Evolutionary conservation across 352 stramenopile species (phyloP).

Genomic region (Globisporangium nodosum): DNA sequence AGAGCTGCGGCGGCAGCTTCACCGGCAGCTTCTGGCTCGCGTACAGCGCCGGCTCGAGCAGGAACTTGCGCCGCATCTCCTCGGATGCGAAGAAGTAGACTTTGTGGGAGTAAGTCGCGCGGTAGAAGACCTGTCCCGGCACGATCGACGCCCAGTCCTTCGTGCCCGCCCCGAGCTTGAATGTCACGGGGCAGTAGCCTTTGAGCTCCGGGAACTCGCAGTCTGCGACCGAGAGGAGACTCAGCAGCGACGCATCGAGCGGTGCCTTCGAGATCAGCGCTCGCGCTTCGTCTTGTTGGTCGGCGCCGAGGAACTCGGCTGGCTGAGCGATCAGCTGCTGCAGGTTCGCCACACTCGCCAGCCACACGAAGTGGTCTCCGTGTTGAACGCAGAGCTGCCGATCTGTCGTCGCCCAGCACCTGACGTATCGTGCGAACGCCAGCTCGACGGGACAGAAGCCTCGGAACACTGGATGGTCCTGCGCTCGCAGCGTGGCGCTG

Average conservation of each 20-base stretch:
- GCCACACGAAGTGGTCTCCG: constrained; percentile 30
- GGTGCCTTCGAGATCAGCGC: constrained; percentile 29
- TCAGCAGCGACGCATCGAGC: constrained; percentile 57
- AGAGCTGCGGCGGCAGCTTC: constrained; percentile 58
- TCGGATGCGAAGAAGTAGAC: constrained; percentile 63
- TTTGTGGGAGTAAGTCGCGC: constrained; percentile 47
- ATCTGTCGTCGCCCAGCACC: constrained; percentile 15
- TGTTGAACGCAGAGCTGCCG: constrained; percentile 44
- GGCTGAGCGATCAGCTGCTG: constrained; percentile 26
- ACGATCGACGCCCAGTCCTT: constrained; percentile 42
- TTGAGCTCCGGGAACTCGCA: constrained; percentile 70
- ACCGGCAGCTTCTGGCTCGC: constrained; percentile 40
- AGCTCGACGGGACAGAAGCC: constrained; percentile 65
- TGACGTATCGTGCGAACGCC: constrained; percentile 23
- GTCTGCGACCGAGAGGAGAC: constrained; percentile 50
- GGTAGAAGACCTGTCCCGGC: constrained; percentile 56
- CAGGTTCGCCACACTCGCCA: constrained; percentile 30
- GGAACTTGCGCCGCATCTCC: constrained; percentile 35
- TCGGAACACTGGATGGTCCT: constrained; percentile 31
- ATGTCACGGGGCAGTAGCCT: constrained; percentile 73
- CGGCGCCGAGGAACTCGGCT: constrained; percentile 26
- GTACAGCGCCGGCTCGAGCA: constrained; percentile 37
- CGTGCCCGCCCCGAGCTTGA: constrained; percentile 25
- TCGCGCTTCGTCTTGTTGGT: constrained; percentile 25
- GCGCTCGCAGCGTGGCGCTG: constrained; percentile 16